Percentiles rank a stretch among this genome's conserved stretches.
Conservation (phyloP, 2,329 filamentous ascomycete species). For the Phaeosphaeriaceae sp. region DNA sequence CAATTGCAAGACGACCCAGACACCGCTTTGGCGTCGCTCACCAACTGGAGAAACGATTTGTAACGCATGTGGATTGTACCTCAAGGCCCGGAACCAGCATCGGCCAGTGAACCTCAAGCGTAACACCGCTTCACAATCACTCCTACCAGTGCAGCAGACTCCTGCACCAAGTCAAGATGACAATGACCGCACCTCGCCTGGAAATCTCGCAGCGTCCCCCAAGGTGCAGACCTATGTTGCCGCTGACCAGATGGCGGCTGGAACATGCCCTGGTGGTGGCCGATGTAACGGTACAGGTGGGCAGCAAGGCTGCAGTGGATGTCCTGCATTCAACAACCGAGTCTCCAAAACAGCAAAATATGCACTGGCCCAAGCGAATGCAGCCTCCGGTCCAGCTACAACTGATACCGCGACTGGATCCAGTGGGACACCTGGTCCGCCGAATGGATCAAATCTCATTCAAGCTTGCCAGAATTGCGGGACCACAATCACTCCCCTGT, state of each 20-base stretch:
- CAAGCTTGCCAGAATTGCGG: constrained; percentile 97
- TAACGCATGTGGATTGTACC: constrained; percentile 94
- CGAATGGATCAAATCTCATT: constrained; percentile 62
- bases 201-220: constrained; percentile 46
- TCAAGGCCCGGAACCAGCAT: constrained; percentile 90
- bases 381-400: constrained; percentile 18
- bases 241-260: constrained; percentile 75
- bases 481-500: constrained; percentile 94
- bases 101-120: constrained; percentile 91
- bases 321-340: constrained; percentile 96
- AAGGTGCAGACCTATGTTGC: constrained; percentile 74
- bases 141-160: constrained; percentile 46
- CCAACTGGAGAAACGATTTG: constrained; percentile 94
- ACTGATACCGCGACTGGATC: constrained; percentile 19
- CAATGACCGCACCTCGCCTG: constrained; percentile 50
- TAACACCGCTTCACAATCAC: constrained; percentile 57
- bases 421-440: constrained; percentile 20
- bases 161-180: constrained; percentile 48
- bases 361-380: constrained; percentile 58
- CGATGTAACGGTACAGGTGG: constrained; percentile 96
- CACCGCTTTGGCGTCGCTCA: constrained; percentile 92
- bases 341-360: constrained; percentile 86
- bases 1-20: constrained; percentile 93
- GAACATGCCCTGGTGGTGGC: constrained; percentile 94
- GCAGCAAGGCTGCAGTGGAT: constrained; percentile 92